Conservation (phyloP, 2,329 filamentous ascomycete species). For the Xylaria sp. region DNA sequence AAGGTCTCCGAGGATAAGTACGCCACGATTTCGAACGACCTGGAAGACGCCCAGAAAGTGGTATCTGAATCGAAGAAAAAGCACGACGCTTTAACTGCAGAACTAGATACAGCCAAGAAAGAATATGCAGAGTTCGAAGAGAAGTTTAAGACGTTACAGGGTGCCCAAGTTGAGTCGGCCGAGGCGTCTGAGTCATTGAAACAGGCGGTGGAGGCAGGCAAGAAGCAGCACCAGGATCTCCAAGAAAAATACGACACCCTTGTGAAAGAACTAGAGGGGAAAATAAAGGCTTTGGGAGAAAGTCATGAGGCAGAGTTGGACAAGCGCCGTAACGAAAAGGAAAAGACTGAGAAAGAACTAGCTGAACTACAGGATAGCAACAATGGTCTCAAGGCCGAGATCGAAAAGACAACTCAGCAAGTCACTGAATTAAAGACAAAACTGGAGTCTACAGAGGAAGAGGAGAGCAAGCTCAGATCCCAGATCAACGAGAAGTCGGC, state of each 20-base stretch:
- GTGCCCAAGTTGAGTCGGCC: slow-evolving; percentile 37
- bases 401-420: slow-evolving; percentile 43
- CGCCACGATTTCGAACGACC: slow-evolving; percentile 40
- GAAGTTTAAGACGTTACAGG: slow-evolving; percentile 39
- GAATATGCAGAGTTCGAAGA: slow-evolving; percentile 40
- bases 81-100: slow-evolving; percentile 33
- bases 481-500: slow-evolving; percentile 25
- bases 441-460: slow-evolving; percentile 42
- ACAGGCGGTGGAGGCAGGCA: slow-evolving; percentile 44
- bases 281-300: slow-evolving; percentile 38
- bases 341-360: slow-evolving; percentile 44
- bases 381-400: slow-evolving; percentile 40
- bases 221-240: slow-evolving; percentile 44
- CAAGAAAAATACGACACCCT: slow-evolving; percentile 36
- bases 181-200: slow-evolving; percentile 47
- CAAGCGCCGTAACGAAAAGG: slow-evolving; percentile 37
- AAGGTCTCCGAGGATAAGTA: slow-evolving; percentile 37
- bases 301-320: slow-evolving; percentile 40
- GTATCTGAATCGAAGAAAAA: slow-evolving; percentile 43
- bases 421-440: slow-evolving; percentile 37
- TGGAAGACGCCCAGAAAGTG: slow-evolving; percentile 47
- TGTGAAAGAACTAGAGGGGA: slow-evolving; percentile 40
- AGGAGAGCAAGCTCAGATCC: slow-evolving; percentile 34
- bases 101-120: slow-evolving; percentile 43
- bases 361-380: slow-evolving; percentile 43